Base-by-base conservation (phyloP, 805 yeast species). In the Cyberlindnera petersonii region DNA sequence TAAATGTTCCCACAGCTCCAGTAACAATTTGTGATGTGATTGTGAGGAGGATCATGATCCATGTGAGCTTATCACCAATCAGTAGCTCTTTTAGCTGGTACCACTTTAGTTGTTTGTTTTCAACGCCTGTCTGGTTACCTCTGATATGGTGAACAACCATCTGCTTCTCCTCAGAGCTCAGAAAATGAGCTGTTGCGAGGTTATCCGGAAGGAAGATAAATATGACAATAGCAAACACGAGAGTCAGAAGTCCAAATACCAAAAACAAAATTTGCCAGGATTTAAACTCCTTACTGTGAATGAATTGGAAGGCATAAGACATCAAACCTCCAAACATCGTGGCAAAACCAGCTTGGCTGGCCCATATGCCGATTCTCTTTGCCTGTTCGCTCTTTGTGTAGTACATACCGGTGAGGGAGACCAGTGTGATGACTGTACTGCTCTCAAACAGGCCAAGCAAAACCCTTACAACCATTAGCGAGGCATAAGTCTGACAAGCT, bases 241-340 rank as follows among this genome's bases (percentile, higher is more conserved):
- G 55, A 4, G 82, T 77, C 10, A 74, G 46, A 4, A 71, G 34
- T 3, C 84, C 84, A 50, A 77, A 69, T 3, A 75, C 68, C 24
- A 77, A 51, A 52, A 75, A 77, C 55, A 75, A 63, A 26, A 76
- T 74, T 55, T 75, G 79, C 82, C 82, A 77, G 13, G 79, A 68
- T 16, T 63, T 46, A 31, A 75, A 63, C 10, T 15, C 26, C 11
- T 64, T 58, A 13, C 61, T 62, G 32, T 58, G 55, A 22, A 76
- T 69, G 48, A 71, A 75, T 49, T 73, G 77, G 52, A 77, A 76
- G 0, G 71, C 77, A 56, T 65, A 75, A 0, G 73, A 66, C 14
- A 68, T 50, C 11, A 68, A 40, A 6, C 72, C 72, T 37, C 75
- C 74, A 26, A 67, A 47, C n/a, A 69, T 60, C 24, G 63, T 65